These are phyloP conservation scores for Hypoxylon sp. DNA, from an alignment of 2,329 filamentous ascomycete species.

Conservation along the genomic window DNA sequence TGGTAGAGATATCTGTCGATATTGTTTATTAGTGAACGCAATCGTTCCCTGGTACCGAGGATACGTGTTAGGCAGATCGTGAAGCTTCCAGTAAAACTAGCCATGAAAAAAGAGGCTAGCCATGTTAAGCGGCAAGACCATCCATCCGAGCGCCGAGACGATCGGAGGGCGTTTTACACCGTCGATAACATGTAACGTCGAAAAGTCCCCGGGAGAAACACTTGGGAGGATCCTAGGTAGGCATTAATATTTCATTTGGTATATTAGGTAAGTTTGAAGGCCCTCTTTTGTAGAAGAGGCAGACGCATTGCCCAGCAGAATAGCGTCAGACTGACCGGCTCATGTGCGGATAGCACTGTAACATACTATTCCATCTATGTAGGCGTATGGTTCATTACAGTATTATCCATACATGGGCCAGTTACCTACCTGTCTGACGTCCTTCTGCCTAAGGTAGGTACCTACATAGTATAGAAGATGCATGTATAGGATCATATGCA, in stretches of 20 bases:
- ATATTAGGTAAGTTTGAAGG: neutral
- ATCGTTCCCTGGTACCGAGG: neutral
- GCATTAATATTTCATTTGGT: neutral
- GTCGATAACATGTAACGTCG: slow-evolving; percentile 17
- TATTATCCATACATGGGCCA: no score
- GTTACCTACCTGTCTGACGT: no score
- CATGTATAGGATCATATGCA: neutral
- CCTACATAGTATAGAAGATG: neutral
- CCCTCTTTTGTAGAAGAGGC: neutral
- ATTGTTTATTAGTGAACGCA: neutral
- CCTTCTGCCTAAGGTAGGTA: no score
- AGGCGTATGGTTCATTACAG: no score
- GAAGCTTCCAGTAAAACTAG: slow-evolving; percentile 7
- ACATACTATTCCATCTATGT: no score
- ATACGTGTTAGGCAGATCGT: slow-evolving; percentile 6
- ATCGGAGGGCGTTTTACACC: slow-evolving; percentile 24
- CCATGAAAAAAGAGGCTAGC: neutral
- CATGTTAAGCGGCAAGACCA: slow-evolving; percentile 18
- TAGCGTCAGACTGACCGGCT: no score
- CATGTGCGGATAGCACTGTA: no score
- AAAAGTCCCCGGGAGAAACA: slow-evolving; percentile 24
- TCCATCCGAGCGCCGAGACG: slow-evolving; percentile 20
- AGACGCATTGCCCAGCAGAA: neutral
- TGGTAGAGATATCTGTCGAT: slow-evolving; percentile 10
- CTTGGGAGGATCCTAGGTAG: neutral